Base-by-base conservation (phyloP, 495 filamentous ascomycete genomes). In the Penicillium bialowiezense region DNA sequence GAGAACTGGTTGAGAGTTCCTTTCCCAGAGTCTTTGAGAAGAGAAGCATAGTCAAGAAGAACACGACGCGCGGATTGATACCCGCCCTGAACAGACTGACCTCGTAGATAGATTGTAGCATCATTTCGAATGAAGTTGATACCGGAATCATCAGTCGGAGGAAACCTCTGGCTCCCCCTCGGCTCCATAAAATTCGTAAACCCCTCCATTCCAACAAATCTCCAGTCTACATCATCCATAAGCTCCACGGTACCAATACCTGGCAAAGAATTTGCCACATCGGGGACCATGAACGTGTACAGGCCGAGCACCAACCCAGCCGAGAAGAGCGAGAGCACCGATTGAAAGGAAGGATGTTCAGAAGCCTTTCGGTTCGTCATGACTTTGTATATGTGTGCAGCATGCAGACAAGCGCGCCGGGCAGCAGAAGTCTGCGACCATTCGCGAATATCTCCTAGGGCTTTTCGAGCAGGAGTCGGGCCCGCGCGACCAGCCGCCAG, bases 381-480 rank as follows among this genome's bases (percentile, higher is more conserved):
- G 10, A 68, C 56, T 56, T 74, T 76, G 56, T 74, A 78, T 14
- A 77, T 78, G 34, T 78, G 74, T 0, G 74, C 74, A 3, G 76
- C 75, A 38, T 80, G 76, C 3, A 80, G 54, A 35, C 73, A 74
- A 1, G 76, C 70, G 35, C 76, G 47, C 34, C 76, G 40, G 19
- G 76, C 76, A 2, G 75, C 71, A 0, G 75, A 67, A 2, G 76
- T 80, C 48, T 76, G 72, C 7, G 75, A 71, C 76, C 76, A 80
- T 3, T 68, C 58, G 0, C 74, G 60, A 32, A 80, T 77, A 40
- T 77, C 71, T 39, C 75, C 68, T 1, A 80, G 62, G 2, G 76
- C 75, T 29, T 74, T 71, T 7, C 63, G 65, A 10, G 74, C 76
- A 8, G 73, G 67, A 3, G 8, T 50, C 1, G 76, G 66, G 3